These are phyloP conservation scores for Diaporthe amygdali DNA, from an alignment of 2,329 filamentous ascomycete species.

Conservation along the genomic window DNA sequence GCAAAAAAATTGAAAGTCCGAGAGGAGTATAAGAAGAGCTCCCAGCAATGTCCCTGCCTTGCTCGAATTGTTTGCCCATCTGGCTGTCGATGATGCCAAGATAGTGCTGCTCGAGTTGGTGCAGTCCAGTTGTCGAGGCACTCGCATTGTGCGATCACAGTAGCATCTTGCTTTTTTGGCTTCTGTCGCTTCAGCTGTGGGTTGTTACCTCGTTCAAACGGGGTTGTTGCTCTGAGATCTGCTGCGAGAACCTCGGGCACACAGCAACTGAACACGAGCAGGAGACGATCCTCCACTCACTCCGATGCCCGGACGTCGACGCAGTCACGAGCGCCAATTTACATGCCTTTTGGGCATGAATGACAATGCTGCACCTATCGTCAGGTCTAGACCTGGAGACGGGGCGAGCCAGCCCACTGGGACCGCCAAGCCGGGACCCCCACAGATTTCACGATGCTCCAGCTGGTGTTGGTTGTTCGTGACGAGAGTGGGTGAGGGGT, in stretches of 20 bases:
- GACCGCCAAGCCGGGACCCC: neutral
- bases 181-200: too few species aligned
- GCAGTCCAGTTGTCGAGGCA: neutral
- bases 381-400: too few species aligned
- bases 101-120: neutral
- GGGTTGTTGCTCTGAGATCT: neutral
- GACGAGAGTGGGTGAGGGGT: neutral
- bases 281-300: too few species aligned
- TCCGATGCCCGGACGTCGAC: too few species aligned
- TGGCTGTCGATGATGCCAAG: neutral
- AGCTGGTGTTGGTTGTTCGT: neutral
- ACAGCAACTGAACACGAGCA: too few species aligned
- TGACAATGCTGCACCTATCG: neutral
- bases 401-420: neutral
- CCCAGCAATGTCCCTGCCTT: neutral
- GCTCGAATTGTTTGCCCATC: neutral
- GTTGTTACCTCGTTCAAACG: neutral
- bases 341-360: too few species aligned
- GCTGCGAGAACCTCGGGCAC: too few species aligned
- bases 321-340: too few species aligned
- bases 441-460: neutral
- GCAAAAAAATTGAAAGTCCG: neutral
- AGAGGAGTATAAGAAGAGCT: too few species aligned
- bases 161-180: neutral
- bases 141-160: too few species aligned